Evolutionary conservation across 805 yeast genomes (phyloP).

Genomic region (Debaryomyces hansenii): DNA sequence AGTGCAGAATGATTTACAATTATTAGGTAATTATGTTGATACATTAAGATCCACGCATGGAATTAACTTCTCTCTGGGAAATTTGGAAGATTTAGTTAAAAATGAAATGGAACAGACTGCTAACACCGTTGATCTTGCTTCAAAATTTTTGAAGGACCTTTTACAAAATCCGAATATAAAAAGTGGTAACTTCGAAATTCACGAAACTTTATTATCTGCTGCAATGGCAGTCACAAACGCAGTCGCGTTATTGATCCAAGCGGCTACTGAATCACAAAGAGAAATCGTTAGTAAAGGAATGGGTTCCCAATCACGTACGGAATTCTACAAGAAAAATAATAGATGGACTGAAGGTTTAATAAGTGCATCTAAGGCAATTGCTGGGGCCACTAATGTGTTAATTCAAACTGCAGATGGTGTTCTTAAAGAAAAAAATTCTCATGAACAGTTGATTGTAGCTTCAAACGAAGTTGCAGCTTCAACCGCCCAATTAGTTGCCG

Average conservation of each 20-base stretch:
- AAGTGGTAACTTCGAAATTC: conserved; percentile 63
- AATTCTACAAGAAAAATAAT: conserved; percentile 82
- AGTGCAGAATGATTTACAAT: conserved; percentile 70
- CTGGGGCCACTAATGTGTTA: conserved; percentile 75
- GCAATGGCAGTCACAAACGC: conserved; percentile 82
- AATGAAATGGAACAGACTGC: conserved; percentile 74
- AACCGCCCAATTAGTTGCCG: conserved; percentile 89
- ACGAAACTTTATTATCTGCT: conserved; percentile 73
- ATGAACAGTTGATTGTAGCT: conserved; percentile 84
- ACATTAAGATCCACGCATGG: conserved; percentile 40
- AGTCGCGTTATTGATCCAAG: conserved; percentile 64
- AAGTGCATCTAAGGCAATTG: conserved; percentile 86
- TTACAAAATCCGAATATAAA: conserved; percentile 53
- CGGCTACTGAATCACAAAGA: conserved; percentile 77
- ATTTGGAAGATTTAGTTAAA: conserved; percentile 71
- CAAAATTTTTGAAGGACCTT: conserved; percentile 55
- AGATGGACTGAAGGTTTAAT: conserved; percentile 94
- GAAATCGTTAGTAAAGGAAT: conserved; percentile 76
- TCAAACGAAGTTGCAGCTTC: conserved; percentile 91
- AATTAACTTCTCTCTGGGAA: conserved; percentile 38
- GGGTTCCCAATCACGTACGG: conserved; percentile 65
- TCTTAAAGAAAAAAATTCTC: conserved; percentile 58
- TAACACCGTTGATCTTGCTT: conserved; percentile 63
- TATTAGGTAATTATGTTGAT: conserved; percentile 55
- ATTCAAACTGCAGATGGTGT: conserved; percentile 89